Percentiles rank a stretch among this genome's conserved stretches.
Conservation (phyloP, 139 green algal genomes). For the Micromonas pusilla region DNA sequence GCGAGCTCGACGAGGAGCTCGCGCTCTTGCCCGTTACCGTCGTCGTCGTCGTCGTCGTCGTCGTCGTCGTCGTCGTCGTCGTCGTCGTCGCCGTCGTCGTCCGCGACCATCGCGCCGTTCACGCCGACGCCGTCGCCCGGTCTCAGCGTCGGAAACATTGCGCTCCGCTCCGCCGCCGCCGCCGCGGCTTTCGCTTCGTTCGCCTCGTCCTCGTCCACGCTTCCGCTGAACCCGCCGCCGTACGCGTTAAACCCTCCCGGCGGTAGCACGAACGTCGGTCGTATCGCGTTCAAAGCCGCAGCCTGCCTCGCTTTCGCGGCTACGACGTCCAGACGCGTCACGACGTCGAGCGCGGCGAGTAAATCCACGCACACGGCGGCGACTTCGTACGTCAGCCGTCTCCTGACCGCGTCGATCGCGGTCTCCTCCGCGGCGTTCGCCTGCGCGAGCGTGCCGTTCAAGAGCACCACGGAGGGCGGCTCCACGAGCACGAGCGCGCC, state of each 20-base stretch:
- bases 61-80: slow-evolving; percentile 10
- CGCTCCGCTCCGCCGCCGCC: not conserved
- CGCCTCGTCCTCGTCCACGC: not conserved
- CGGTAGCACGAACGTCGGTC: slow-evolving; percentile 9
- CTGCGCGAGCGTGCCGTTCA: slow-evolving; percentile 16
- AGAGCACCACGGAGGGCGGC: not conserved
- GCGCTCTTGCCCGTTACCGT: not conserved
- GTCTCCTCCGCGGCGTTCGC: not conserved
- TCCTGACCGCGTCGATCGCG: slow-evolving; percentile 7
- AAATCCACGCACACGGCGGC: not conserved
- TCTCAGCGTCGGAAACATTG: not conserved
- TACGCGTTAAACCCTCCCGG: too few species aligned
- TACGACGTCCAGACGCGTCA: slow-evolving; percentile 17
- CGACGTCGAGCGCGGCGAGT: not conserved
- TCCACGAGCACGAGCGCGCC: slow-evolving; percentile 16
- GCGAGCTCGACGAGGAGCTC: not conserved
- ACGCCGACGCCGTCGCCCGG: too few species aligned
- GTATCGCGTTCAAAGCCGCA: not conserved
- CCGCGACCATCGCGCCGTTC: too few species aligned
- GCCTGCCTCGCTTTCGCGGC: not conserved
- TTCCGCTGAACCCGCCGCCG: not conserved
- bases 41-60: not conserved
- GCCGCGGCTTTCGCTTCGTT: not conserved
- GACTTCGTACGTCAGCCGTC: not conserved
- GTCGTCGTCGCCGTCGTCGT: not conserved